Conservation (phyloP, 2,329 filamentous ascomycete species). For the Tolypocladium pustulatum region DNA sequence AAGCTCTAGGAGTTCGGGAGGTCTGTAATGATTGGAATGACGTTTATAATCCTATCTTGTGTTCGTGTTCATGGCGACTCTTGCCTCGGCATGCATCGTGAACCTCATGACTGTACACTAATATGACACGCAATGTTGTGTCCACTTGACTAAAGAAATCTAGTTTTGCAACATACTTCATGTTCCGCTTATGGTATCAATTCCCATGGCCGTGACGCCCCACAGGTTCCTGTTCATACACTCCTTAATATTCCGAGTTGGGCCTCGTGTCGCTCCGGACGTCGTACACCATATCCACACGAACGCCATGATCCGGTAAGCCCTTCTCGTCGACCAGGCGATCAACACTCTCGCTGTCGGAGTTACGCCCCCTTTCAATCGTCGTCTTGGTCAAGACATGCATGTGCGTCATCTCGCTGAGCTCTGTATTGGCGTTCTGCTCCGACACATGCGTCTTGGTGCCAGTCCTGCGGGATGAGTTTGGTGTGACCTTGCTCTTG, state of each 20-base stretch:
- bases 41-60: background rate
- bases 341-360: conserved; percentile 3
- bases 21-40: background rate
- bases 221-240: background rate
- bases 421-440: conserved; percentile 3
- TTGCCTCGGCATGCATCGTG: background rate
- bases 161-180: background rate
- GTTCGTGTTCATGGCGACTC: background rate
- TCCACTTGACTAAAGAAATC: background rate
- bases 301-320: conserved; percentile 2
- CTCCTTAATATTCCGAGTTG: conserved; percentile 1
- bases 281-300: conserved; percentile 8
- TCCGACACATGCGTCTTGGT: background rate
- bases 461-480: conserved; percentile 1
- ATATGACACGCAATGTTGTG: background rate
- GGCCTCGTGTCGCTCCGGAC: conserved; percentile 5
- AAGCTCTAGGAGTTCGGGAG: background rate
- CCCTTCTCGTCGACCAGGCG: conserved; percentile 5
- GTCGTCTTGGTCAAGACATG: conserved; percentile 8
- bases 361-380: conserved; percentile 1
- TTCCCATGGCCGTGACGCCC: background rate
- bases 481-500: background rate
- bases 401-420: conserved; percentile 5
- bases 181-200: background rate
- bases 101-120: background rate